phyloP scores from a whole-genome alignment of 176 grass and related monocot genomes.

The Carex parvula region DNA sequence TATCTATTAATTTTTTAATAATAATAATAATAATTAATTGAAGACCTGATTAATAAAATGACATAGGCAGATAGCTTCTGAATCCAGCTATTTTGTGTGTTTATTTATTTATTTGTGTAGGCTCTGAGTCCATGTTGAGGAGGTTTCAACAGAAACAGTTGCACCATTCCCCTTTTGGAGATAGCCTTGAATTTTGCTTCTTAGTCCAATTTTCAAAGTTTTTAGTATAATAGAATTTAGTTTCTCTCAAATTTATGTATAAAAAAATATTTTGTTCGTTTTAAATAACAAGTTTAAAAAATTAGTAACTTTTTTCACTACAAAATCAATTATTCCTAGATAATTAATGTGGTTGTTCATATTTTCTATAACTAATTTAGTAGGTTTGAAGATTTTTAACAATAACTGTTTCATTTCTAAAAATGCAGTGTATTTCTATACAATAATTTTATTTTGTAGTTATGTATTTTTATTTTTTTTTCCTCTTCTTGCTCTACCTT shows the following conservation, averaged over 20 bases:
- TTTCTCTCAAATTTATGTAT: background rate
- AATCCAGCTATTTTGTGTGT: background rate
- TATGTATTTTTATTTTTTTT: no score
- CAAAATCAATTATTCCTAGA: background rate
- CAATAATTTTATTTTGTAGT: no score
- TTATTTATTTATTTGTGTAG: background rate
- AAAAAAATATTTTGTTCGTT: background rate
- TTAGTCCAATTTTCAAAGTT: background rate
- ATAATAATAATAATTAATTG: no score
- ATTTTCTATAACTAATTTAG: background rate
- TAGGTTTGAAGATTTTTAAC: background rate
- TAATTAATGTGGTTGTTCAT: background rate
- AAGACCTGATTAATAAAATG: background rate
- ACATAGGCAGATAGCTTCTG: constrained; percentile 14
- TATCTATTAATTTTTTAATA: background rate
- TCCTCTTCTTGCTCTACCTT: no score
- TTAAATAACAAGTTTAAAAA: no score
- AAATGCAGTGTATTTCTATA: no score
- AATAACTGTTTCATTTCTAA: no score
- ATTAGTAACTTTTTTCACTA: background rate
- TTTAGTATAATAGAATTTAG: background rate
- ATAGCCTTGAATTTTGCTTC: background rate
- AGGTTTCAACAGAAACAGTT: background rate
- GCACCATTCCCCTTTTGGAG: background rate
- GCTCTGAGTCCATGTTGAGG: background rate